phyloP scores from a whole-genome alignment of 257 asterid species.

The Fraxinus quadrangulata region DNA sequence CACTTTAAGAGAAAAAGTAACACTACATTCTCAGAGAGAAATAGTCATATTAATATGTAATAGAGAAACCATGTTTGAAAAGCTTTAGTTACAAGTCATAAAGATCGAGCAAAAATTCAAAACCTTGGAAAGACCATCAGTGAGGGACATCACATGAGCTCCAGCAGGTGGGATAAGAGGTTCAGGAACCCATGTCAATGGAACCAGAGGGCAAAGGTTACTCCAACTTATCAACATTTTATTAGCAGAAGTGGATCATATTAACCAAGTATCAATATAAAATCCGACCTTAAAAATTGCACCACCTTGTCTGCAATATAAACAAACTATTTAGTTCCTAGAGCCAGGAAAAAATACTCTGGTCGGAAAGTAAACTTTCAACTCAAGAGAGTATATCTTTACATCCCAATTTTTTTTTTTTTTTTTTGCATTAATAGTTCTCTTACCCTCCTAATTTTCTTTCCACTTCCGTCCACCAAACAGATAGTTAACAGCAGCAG shows the following conservation, averaged over 20 bases:
- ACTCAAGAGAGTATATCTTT: constrained; percentile 12
- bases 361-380: constrained; percentile 24
- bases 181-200: constrained; percentile 78
- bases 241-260: constrained; percentile 17
- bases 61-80: not conserved
- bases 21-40: not conserved
- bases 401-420: constrained; percentile 25
- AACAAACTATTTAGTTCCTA: constrained; percentile 40
- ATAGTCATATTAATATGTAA: not conserved
- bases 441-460: constrained; percentile 97
- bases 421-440: constrained; percentile 18
- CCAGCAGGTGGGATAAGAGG: constrained; percentile 95
- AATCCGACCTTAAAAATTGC: constrained; percentile 80
- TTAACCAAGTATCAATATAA: constrained; percentile 26
- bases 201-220: constrained; percentile 28
- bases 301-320: constrained; percentile 78
- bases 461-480: constrained; percentile 98
- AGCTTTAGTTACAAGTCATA: not conserved
- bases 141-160: constrained; percentile 99
- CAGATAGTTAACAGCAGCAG: constrained; percentile 57
- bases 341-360: constrained; percentile 22
- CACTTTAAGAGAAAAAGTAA: not conserved
- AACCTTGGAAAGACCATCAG: constrained; percentile 98
- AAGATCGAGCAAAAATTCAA: constrained; percentile 19
- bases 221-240: constrained; percentile 22